Evolutionary conservation across 371 early-diverging fungal genomes (phyloP).

Genomic region (Haplosporangium sp.): DNA sequence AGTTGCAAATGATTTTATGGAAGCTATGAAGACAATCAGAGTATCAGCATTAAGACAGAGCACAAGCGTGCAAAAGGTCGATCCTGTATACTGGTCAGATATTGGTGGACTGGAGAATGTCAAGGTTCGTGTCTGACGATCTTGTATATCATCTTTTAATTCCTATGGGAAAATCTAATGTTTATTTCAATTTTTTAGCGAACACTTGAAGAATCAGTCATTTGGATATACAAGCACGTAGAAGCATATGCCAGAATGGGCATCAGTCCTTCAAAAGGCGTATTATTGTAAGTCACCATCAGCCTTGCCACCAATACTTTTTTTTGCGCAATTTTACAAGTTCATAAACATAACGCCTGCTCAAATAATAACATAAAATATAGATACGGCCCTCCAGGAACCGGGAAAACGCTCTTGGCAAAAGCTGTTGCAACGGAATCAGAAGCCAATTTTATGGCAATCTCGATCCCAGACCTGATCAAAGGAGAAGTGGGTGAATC

Average conservation of each 20-base stretch:
- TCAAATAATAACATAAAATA: not conserved
- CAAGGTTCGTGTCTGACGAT: conserved; percentile 66
- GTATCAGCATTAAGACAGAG: conserved; percentile 56
- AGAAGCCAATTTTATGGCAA: conserved; percentile 92
- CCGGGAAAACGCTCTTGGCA: conserved; percentile 91
- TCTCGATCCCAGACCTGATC: conserved; percentile 94
- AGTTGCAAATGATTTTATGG: conserved; percentile 13
- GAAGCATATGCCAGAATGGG: conserved; percentile 74
- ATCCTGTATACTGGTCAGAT: conserved; percentile 82
- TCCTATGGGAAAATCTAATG: too few species aligned
- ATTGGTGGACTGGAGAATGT: conserved; percentile 95
- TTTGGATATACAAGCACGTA: conserved; percentile 86
- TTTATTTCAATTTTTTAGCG: conserved; percentile 28
- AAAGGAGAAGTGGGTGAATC: conserved; percentile 95
- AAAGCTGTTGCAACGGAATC: conserved; percentile 94
- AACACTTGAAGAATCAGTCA: conserved; percentile 90
- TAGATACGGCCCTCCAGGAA: conserved; percentile 91
- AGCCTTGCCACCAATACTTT: not conserved
- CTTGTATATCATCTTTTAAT: not conserved
- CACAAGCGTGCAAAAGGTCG: conserved; percentile 64
- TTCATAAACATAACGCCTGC: conserved; percentile 23
- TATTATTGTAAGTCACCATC: conserved; percentile 66
- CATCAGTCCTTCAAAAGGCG: conserved; percentile 76
- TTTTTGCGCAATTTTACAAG: conserved; percentile 4
- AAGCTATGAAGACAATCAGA: conserved; percentile 51